phyloP scores from a whole-genome alignment of 2,329 filamentous ascomycete species.

The Aureobasidium sp. region DNA sequence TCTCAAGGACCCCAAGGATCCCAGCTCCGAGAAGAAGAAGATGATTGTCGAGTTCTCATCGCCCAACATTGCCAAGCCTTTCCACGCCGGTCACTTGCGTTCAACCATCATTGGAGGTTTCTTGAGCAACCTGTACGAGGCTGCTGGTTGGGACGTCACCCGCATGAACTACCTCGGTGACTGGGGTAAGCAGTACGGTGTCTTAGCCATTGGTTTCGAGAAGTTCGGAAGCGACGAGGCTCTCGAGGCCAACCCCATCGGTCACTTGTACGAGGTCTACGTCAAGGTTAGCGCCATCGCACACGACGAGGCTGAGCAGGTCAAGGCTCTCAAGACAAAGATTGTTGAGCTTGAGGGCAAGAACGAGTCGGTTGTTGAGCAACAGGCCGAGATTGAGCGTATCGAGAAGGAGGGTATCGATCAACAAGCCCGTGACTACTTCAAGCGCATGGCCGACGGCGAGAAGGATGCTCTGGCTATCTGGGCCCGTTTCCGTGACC shows the following conservation, averaged over 20 bases:
- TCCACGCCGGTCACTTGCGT: conserved; percentile 65
- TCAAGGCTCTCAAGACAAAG: conserved; percentile 42
- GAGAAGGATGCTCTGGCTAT: conserved; percentile 50
- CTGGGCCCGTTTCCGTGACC: conserved; percentile 56
- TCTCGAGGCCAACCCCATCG: conserved; percentile 64
- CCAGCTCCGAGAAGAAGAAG: conserved; percentile 53
- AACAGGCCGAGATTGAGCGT: conserved; percentile 41
- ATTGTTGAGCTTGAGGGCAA: conserved; percentile 36
- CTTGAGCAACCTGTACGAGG: conserved; percentile 59
- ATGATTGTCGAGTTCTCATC: conserved; percentile 76
- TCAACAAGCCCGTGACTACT: conserved; percentile 64
- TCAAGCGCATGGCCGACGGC: conserved; percentile 60
- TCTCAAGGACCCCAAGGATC: conserved; percentile 52
- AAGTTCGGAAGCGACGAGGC: conserved; percentile 67
- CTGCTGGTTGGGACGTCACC: conserved; percentile 61
- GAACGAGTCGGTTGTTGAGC: conserved; percentile 37
- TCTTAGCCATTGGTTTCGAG: conserved; percentile 66
- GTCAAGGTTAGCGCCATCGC: conserved; percentile 63
- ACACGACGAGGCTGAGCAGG: conserved; percentile 55
- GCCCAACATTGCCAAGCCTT: conserved; percentile 79
- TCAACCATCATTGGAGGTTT: conserved; percentile 72
- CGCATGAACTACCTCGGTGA: conserved; percentile 71
- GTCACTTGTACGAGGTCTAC: conserved; percentile 75
- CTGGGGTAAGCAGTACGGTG: conserved; percentile 68
- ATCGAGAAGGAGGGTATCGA: conserved; percentile 52